phyloP scores from a whole-genome alignment of 345 rosid genomes.

The Hirschfeldia incana region DNA sequence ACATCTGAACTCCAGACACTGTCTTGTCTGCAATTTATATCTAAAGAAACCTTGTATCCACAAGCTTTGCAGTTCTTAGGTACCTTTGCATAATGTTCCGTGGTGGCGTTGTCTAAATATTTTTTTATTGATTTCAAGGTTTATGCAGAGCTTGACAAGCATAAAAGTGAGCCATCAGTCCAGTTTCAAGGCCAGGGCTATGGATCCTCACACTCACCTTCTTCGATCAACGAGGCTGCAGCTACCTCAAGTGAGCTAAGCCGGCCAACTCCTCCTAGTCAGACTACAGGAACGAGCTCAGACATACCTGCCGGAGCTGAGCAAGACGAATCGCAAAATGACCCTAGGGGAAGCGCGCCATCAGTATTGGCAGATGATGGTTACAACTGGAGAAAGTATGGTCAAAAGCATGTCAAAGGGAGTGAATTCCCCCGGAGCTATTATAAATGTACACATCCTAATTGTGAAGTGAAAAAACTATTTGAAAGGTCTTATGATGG shows the following conservation, averaged over 20 bases:
- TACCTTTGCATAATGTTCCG: constrained; percentile 16
- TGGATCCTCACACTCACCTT: constrained; percentile 49
- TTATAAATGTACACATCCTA: constrained; percentile 97
- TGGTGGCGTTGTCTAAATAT: constrained; percentile 41
- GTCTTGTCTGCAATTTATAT: no score
- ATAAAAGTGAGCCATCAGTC: constrained; percentile 51
- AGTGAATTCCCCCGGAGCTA: constrained; percentile 97
- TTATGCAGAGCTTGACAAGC: constrained; percentile 65
- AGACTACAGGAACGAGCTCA: constrained; percentile 47
- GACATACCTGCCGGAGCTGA: constrained; percentile 59
- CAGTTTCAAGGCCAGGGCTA: constrained; percentile 55
- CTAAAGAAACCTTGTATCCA: not conserved
- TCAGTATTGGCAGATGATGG: constrained; percentile 77
- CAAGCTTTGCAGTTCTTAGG: not conserved
- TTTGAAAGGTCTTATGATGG: constrained; percentile 96
- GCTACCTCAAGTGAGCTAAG: constrained; percentile 72
- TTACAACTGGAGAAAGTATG: constrained; percentile 98
- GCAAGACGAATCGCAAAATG: constrained; percentile 61
- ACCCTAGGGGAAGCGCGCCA: constrained; percentile 55
- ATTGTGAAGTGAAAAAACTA: constrained; percentile 94
- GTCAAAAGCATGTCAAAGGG: constrained; percentile 98
- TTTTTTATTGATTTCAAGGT: constrained; percentile 62
- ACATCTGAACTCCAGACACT: no score
- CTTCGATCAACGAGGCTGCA: constrained; percentile 57
- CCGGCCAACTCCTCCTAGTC: constrained; percentile 53